Evolutionary conservation across 345 rosid genomes (phyloP), one percentile per base, ranked within the genome.

Genomic region (Theobroma cacao): DNA sequence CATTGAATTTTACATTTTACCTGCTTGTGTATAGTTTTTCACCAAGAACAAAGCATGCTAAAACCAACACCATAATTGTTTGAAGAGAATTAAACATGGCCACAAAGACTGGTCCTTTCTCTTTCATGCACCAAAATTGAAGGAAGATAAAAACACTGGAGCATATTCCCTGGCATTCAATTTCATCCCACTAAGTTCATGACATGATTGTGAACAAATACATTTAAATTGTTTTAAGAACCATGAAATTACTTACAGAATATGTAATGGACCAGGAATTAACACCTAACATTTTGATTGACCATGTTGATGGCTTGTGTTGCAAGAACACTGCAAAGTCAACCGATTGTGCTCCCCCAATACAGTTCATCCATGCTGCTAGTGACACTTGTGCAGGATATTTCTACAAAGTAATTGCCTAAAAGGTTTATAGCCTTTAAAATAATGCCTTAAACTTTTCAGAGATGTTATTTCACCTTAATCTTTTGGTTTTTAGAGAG

Each of bases 381-480:
- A 92, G 81, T 3, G 94, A 90, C 9, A 89, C 89, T 45, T 66
- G 91, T 13, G 92, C 91, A 3, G 91, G 92, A 67, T 90, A 89
- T 74, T 89, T 84, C 78, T 86, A 86, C 80, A 90, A 26, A 28
- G 91, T 87, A 43, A 66, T 33, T 14, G 88, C 93, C 93, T 89
- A 40, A 68, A 70, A 63, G 48, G 43, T n/a, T 55, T 7, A 55
- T 4, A n/a, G 60, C 60, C 2, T 55, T 55, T 55, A 2, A n/a
- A 22, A 28, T 55, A 52, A 52, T 55, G 60, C 60, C 24, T 53
- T 20, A 53, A 53, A 53, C 24, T 53, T 53, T n/a, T 53, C 8
- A 2, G 61, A 56, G 30, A 10, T 7, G 7, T 38, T 9, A n/a
- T 20, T 52, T 52, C 58, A 20, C 58, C 18, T 52, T 6, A 2